phyloP scores from a whole-genome alignment of 768 basidiomycete species.

The Lactarius psammicola region DNA sequence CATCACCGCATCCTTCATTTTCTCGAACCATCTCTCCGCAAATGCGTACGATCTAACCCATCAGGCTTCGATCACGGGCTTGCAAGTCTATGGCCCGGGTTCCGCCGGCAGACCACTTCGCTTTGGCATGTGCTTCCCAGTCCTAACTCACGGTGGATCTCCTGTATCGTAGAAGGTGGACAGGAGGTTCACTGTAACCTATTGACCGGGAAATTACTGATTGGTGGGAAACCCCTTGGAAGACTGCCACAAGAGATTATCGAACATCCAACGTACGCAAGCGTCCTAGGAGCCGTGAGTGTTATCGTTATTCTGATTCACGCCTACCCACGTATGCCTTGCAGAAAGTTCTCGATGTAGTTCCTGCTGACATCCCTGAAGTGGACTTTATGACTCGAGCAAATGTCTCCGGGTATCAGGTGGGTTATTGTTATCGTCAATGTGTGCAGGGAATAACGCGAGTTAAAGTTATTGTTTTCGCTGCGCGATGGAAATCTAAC shows the following conservation, averaged over 20 bases:
- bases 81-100: background rate
- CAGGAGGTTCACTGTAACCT: conserved; percentile 11
- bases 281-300: conserved; percentile 10
- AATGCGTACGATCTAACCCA: background rate
- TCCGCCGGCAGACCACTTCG: background rate
- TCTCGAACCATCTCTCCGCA: background rate
- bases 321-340: background rate
- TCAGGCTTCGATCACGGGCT: background rate
- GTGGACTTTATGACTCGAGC: conserved; percentile 14
- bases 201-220: conserved; percentile 4
- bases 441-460: background rate
- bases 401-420: conserved; percentile 1
- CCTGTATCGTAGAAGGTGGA: background rate
- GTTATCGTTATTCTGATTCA: background rate
- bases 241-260: conserved; percentile 8
- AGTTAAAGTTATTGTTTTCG: background rate
- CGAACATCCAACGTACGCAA: background rate
- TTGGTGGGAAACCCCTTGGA: conserved; percentile 8
- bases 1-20: background rate
- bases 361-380: background rate
- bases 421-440: background rate
- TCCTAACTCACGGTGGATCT: conserved; percentile 11
- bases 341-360: conserved; percentile 1
- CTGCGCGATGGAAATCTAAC: background rate
- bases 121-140: conserved; percentile 1